Evolutionary conservation across 192 early-diverging fungal species (phyloP).

Genomic region (Linnemannia exigua): DNA sequence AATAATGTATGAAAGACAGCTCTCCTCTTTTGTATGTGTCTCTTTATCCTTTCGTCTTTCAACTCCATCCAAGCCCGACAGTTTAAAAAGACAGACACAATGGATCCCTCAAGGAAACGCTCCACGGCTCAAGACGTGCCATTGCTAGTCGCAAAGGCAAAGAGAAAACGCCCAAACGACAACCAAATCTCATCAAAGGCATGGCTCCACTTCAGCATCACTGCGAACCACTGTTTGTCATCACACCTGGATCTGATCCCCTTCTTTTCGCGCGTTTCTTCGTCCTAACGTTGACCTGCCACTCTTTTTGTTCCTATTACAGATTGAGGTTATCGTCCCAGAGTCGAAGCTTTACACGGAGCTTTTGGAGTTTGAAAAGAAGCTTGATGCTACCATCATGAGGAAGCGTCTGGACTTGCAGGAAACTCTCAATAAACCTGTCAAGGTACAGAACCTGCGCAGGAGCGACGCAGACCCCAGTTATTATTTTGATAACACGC

Average conservation of each 20-base stretch:
- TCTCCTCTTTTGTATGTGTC: background rate
- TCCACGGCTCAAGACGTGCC: conserved; percentile 42
- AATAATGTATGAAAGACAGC: background rate
- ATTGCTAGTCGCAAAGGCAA: conserved; percentile 39
- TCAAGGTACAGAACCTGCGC: conserved; percentile 63
- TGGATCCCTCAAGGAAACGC: conserved; percentile 53
- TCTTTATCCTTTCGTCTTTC: background rate
- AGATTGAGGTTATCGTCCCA: conserved; percentile 93
- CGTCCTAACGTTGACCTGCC: background rate
- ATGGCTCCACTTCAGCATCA: conserved; percentile 1
- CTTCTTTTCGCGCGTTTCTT: background rate
- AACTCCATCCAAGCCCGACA: conserved; percentile 2
- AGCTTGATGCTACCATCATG: conserved; percentile 90
- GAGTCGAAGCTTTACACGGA: conserved; percentile 92
- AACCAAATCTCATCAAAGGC: conserved; percentile 59
- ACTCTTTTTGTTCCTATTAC: conserved; percentile 5
- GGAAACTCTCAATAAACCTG: conserved; percentile 84
- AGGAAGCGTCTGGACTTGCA: conserved; percentile 92
- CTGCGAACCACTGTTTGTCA: background rate
- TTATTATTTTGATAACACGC: conserved; percentile 6
- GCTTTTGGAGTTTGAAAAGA: conserved; percentile 89
- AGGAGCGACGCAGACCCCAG: background rate
- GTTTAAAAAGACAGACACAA: conserved; percentile 9
- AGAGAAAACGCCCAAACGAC: conserved; percentile 55
- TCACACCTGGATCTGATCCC: background rate